Conservation (phyloP, 2,329 filamentous ascomycete genomes). For the Colletotrichum somersetense region DNA sequence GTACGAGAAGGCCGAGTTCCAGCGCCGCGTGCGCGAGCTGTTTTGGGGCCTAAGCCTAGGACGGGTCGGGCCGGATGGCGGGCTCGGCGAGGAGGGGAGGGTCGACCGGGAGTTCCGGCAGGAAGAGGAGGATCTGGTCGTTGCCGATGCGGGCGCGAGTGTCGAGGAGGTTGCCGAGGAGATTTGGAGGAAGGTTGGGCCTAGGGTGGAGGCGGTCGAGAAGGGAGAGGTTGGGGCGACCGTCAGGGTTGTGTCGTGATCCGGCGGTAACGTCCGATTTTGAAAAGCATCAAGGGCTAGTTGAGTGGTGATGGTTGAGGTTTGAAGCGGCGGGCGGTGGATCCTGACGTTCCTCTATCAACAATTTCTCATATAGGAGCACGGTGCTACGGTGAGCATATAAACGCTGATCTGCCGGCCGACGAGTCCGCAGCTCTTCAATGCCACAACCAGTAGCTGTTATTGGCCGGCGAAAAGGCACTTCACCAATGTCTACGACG, state of each 20-base stretch:
- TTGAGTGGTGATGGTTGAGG: neutral
- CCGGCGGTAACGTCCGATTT: neutral
- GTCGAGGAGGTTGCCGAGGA: slow-evolving; percentile 69
- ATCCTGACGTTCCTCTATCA: neutral
- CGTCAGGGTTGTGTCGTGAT: slow-evolving; percentile 57
- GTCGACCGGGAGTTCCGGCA: slow-evolving; percentile 55
- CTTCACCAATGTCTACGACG: neutral
- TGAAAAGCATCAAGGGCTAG: neutral
- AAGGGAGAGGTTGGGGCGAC: slow-evolving; percentile 60
- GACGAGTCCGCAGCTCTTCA: neutral
- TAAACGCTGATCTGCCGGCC: neutral
- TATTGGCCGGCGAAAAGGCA: neutral
- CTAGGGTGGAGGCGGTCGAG: slow-evolving; percentile 63
- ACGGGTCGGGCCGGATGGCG: slow-evolving; percentile 52
- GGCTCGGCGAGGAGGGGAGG: slow-evolving; percentile 44
- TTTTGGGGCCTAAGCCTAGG: slow-evolving; percentile 72
- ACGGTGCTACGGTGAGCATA: neutral
- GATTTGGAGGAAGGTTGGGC: slow-evolving; percentile 65
- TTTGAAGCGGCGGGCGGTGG: neutral
- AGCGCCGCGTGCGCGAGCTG: slow-evolving; percentile 79
- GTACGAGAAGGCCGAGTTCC: slow-evolving; percentile 89
- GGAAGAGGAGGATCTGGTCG: slow-evolving; percentile 66
- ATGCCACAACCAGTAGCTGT: neutral
- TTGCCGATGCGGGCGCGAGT: slow-evolving; percentile 66
- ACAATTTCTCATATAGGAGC: neutral